Evolutionary conservation across 1,284 basidiomycete genomes (phyloP).

Genomic region (Fomes fomentarius): DNA sequence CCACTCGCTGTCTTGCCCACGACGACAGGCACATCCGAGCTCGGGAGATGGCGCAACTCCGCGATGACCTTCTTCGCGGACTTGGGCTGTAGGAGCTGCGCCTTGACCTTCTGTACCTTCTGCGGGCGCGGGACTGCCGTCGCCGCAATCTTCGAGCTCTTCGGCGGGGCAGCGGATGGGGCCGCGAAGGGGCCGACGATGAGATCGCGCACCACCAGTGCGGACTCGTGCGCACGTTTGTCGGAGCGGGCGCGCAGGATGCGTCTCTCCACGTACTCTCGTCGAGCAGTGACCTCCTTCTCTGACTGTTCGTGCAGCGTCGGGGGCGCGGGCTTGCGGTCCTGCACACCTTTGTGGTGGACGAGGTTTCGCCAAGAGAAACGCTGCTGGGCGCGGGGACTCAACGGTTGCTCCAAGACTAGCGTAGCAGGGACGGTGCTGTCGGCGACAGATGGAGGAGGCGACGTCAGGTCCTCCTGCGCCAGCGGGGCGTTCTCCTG

Average conservation of each 20-base stretch:
- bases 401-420: neutral
- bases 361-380: conserved; percentile 32
- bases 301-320: conserved; percentile 38
- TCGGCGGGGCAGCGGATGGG: conserved; percentile 27
- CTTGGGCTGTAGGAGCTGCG: conserved; percentile 66
- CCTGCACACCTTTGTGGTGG: conserved; percentile 16
- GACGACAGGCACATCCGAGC: conserved; percentile 28
- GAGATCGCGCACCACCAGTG: conserved; percentile 62
- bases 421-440: neutral
- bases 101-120: conserved; percentile 69
- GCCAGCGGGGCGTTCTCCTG: neutral
- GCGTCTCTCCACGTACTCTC: conserved; percentile 17
- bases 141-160: conserved; percentile 40
- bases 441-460: neutral
- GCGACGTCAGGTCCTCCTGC: neutral
- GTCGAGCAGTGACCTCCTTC: conserved; percentile 14
- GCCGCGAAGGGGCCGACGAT: conserved; percentile 57
- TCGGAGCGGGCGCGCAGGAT: conserved; percentile 47
- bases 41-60: conserved; percentile 57
- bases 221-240: conserved; percentile 65
- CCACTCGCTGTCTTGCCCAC: conserved; percentile 24
- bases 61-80: conserved; percentile 70
- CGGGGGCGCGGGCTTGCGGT: conserved; percentile 41
- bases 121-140: conserved; percentile 41
- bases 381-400: conserved; percentile 23